phyloP scores from a whole-genome alignment of 495 filamentous ascomycete species.

The Amniculicola lignicola region DNA sequence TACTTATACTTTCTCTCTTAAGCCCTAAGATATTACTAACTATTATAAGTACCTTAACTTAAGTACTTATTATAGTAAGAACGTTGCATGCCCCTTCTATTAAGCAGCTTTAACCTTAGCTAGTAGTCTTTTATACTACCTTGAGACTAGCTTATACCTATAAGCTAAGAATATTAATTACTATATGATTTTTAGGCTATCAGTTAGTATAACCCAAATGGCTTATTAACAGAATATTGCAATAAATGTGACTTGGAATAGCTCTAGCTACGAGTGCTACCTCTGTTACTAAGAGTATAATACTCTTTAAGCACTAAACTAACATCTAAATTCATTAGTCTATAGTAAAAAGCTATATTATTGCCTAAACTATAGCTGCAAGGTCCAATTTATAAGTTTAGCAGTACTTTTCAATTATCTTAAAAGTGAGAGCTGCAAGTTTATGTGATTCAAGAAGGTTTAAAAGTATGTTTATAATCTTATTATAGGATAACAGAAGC shows the following conservation, averaged over 20 bases:
- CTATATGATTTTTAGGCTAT: constrained; percentile 50
- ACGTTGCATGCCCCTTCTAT: constrained; percentile 54
- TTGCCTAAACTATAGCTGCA: constrained; percentile 49
- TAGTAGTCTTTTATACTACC: constrained; percentile 47
- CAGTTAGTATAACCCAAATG: constrained; percentile 47
- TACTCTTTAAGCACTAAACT: constrained; percentile 27
- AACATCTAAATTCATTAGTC: constrained; percentile 28
- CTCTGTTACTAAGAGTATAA: constrained; percentile 45
- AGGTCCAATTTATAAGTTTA: constrained; percentile 47
- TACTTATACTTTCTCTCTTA: no score
- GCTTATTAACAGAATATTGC: constrained; percentile 42
- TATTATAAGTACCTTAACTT: constrained; percentile 48
- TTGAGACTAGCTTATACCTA: constrained; percentile 47
- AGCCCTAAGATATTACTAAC: constrained; percentile 6
- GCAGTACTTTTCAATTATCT: constrained; percentile 54
- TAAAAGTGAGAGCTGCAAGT: constrained; percentile 53
- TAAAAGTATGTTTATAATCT: constrained; percentile 32
- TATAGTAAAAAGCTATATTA: constrained; percentile 53
- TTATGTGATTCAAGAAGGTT: constrained; percentile 50
- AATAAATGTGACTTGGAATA: constrained; percentile 37
- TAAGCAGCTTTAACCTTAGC: constrained; percentile 41
- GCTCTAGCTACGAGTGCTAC: constrained; percentile 47
- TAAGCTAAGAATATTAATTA: constrained; percentile 42
- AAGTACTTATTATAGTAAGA: constrained; percentile 73
- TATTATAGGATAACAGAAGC: constrained; percentile 5